Evolutionary conservation across 257 asterid species (phyloP).

Genomic region (Fraxinus quadrangulata): DNA sequence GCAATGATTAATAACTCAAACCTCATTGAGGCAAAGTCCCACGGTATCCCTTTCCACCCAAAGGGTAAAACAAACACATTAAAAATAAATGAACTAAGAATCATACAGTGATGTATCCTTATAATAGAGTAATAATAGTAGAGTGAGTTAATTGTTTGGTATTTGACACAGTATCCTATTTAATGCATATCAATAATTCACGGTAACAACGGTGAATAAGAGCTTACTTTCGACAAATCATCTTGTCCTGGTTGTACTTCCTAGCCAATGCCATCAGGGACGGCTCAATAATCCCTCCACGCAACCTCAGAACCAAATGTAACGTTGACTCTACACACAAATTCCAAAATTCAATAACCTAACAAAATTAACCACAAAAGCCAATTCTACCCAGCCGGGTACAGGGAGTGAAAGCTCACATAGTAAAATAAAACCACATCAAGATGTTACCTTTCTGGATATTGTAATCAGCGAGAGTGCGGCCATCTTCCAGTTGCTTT

Average conservation of each 20-base stretch:
- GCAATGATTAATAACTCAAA: background rate
- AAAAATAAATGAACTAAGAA: no score
- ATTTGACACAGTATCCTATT: background rate
- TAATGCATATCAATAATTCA: background rate
- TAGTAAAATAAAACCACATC: background rate
- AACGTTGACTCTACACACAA: conserved; percentile 19
- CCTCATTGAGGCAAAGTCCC: background rate
- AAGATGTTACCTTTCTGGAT: conserved; percentile 5
- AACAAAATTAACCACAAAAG: background rate
- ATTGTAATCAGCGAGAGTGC: conserved; percentile 4
- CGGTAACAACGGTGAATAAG: background rate
- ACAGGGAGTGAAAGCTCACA: background rate
- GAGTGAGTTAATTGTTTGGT: no score
- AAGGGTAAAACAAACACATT: background rate
- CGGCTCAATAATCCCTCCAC: conserved; percentile 32
- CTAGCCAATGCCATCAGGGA: conserved; percentile 26
- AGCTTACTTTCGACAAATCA: conserved; percentile 23
- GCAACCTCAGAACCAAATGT: conserved; percentile 30
- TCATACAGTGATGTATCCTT: no score
- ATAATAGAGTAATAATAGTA: no score
- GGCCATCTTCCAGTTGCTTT: conserved; percentile 9
- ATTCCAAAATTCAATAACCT: background rate
- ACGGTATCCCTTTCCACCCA: background rate
- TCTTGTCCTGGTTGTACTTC: conserved; percentile 25
- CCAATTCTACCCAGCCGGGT: background rate